Percentiles rank a stretch among this genome's conserved stretches.
These are phyloP conservation scores for Acorus calamus DNA, from an alignment of 106 monocot species.

Conservation along the genomic window DNA sequence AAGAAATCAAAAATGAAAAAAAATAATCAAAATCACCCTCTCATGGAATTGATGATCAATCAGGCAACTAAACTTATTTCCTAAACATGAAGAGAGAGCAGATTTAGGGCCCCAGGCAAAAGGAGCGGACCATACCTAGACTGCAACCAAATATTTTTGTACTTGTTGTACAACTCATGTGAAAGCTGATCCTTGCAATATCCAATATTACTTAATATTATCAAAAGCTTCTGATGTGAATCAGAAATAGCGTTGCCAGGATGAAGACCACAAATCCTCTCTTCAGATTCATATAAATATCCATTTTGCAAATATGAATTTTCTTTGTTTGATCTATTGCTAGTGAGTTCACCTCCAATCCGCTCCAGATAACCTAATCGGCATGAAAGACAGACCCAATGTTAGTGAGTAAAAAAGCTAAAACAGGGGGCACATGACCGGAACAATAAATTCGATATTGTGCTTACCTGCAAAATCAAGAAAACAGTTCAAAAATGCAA, in stretches of 20 bases:
- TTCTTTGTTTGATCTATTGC: conserved; percentile 43
- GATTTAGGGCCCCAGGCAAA: too few relatives aligned
- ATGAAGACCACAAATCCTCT: conserved; percentile 23
- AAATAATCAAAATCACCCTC: too few relatives aligned
- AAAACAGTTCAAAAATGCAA: conserved; percentile 89
- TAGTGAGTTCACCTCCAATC: conserved; percentile 60
- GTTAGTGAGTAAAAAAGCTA: background rate
- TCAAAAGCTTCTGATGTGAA: conserved; percentile 66
- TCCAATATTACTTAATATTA: conserved; percentile 92
- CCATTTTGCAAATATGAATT: conserved; percentile 46
- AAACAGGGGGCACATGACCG: background rate
- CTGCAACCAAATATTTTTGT: conserved; percentile 75
- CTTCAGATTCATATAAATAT: conserved; percentile 34
- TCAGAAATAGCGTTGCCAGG: conserved; percentile 35
- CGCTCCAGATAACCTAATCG: conserved; percentile 78
- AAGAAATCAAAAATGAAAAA: too few relatives aligned
- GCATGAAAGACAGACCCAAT: conserved; percentile 7
- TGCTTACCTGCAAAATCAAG: conserved; percentile 82
- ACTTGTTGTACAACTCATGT: conserved; percentile 58
- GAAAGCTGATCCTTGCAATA: conserved; percentile 97
- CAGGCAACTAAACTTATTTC: too few relatives aligned
- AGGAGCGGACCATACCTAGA: conserved; percentile 34
- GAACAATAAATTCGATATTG: background rate
- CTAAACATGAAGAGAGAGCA: too few relatives aligned
- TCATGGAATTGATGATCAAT: too few relatives aligned